Percentiles rank a stretch among this genome's conserved stretches.
Conservation (phyloP, 163 green algal genomes). For the Chlamydomonas reinhardtii region DNA sequence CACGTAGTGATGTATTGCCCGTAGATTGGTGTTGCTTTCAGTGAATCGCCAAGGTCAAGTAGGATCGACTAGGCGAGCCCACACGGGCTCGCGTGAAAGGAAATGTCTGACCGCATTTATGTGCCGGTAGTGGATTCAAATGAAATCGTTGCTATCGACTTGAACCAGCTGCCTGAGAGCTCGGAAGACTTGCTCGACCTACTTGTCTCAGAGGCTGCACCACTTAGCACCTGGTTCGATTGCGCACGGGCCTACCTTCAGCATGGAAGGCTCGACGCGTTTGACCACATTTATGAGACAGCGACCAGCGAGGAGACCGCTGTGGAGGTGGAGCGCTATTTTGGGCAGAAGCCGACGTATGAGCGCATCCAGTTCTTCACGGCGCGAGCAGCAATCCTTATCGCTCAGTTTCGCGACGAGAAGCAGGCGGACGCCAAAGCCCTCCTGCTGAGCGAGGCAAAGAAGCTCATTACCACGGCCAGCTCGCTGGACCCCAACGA, state of each 20-base stretch:
- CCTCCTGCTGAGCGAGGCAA: constrained; percentile 56
- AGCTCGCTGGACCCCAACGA: constrained; percentile 72
- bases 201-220: constrained; percentile 77
- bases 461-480: constrained; percentile 59
- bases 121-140: constrained; percentile 54
- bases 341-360: constrained; percentile 63
- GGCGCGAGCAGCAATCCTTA: constrained; percentile 72
- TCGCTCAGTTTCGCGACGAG: constrained; percentile 54
- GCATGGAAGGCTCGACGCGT: constrained; percentile 59
- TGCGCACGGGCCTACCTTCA: constrained; percentile 78
- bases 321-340: constrained; percentile 70
- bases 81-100: background rate
- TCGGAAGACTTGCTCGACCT: constrained; percentile 77
- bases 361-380: constrained; percentile 84
- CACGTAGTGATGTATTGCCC: too few species aligned
- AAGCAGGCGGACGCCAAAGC: constrained; percentile 51
- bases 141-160: constrained; percentile 56
- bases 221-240: constrained; percentile 80
- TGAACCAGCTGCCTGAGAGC: constrained; percentile 55
- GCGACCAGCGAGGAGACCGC: constrained; percentile 62
- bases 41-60: too few species aligned
- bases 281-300: constrained; percentile 68
- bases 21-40: too few species aligned
- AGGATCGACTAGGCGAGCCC: too few species aligned
- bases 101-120: constrained; percentile 33